phyloP scores from a whole-genome alignment of 495 filamentous ascomycete genomes.

The Amphirosellinia nigrospora region DNA sequence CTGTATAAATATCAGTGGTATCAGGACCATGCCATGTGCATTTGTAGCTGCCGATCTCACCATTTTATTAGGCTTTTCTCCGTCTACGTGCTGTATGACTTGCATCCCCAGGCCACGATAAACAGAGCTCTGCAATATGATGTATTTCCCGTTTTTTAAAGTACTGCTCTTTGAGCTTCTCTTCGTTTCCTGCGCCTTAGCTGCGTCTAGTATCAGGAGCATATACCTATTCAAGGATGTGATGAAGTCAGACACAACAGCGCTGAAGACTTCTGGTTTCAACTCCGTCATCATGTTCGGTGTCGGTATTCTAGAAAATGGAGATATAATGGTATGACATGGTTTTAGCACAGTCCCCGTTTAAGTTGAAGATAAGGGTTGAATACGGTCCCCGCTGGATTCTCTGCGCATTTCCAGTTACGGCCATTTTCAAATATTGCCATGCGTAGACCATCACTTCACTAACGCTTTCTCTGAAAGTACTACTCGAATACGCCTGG shows the following conservation, averaged over 20 bases:
- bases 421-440: not conserved
- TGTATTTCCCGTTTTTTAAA: conserved; percentile 23
- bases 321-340: conserved; percentile 44
- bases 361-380: not conserved
- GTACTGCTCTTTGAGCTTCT: conserved; percentile 37
- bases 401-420: too few species aligned
- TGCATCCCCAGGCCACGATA: not conserved
- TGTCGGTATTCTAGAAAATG: conserved; percentile 47
- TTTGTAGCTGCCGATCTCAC: not conserved
- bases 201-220: conserved; percentile 35
- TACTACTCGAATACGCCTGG: conserved; percentile 55
- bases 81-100: not conserved
- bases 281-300: conserved; percentile 50
- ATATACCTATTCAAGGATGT: conserved; percentile 55
- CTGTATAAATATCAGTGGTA: not conserved
- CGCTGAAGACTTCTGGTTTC: conserved; percentile 48
- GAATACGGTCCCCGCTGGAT: not conserved
- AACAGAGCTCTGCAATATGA: conserved; percentile 23
- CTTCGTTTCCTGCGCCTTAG: conserved; percentile 31
- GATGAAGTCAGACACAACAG: conserved; percentile 48
- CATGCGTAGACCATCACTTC: not conserved
- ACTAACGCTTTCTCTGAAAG: not conserved
- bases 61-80: not conserved
- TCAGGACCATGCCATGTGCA: not conserved
- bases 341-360: not conserved